A percentile compares a stretch with the other conserved stretches of the same genome.
Evolutionary conservation across 2,329 filamentous ascomycete species (phyloP).

Genomic region (Knufia petricola): DNA sequence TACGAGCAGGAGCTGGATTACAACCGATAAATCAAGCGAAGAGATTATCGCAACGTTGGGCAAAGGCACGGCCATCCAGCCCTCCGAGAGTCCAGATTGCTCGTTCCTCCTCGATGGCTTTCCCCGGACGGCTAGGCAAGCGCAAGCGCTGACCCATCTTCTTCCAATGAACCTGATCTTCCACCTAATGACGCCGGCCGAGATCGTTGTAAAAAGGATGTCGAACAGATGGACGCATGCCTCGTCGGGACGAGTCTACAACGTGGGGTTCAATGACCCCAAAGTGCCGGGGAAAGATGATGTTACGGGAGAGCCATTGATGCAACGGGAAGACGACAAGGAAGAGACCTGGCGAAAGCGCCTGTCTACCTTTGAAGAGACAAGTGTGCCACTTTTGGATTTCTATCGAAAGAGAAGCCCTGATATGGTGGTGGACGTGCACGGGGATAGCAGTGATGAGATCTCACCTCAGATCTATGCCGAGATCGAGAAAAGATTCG

Average conservation of each 20-base stretch:
- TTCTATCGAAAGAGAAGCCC: constrained; percentile 65
- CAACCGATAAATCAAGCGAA: constrained; percentile 30
- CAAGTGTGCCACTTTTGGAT: constrained; percentile 71
- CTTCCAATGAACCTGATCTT: constrained; percentile 94
- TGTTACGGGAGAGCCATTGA: constrained; percentile 75
- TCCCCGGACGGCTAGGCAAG: constrained; percentile 77
- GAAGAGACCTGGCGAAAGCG: constrained; percentile 76
- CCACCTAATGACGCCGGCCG: constrained; percentile 72
- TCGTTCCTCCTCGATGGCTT: constrained; percentile 97
- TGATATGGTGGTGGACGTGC: constrained; percentile 75
- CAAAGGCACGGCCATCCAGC: constrained; percentile 28
- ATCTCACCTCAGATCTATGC: constrained; percentile 81
- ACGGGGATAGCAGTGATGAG: constrained; percentile 85
- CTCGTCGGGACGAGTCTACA: constrained; percentile 85
- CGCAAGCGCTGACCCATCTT: constrained; percentile 63
- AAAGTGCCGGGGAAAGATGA: constrained; percentile 75
- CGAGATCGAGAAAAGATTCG: constrained; percentile 74
- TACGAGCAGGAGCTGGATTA: constrained; percentile 72
- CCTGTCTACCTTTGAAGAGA: constrained; percentile 76
- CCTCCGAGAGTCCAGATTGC: constrained; percentile 59
- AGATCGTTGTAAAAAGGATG: constrained; percentile 82
- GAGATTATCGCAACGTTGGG: constrained; percentile 28
- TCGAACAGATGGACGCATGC: constrained; percentile 89
- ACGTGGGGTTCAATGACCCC: constrained; percentile 83
- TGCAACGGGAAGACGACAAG: constrained; percentile 75